Evolutionary conservation across 177 flowering plant genomes (phyloP), one percentile per base, ranked within the genome.

Genomic region (Vitis hybrid): DNA sequence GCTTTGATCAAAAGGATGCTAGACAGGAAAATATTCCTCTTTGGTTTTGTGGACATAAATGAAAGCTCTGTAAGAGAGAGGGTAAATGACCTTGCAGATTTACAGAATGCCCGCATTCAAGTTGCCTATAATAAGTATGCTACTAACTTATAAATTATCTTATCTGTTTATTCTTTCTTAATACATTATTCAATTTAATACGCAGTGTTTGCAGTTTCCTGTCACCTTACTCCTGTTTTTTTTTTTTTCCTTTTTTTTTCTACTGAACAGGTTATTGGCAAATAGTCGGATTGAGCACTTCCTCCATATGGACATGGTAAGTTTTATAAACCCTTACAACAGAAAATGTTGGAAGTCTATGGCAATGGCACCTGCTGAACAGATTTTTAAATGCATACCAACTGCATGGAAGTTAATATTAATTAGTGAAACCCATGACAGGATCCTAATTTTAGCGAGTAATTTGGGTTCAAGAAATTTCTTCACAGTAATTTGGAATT

Each of bases 301-400:
- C 77, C 78, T 94, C 60, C 90, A 86, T 71, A 81, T 94, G 92
- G 92, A 94, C 82, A 57, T 92, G 88, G 96, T 92, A 81, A 77
- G 84, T 74, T 11, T 51, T 19, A 66, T 55, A 30, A 56, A 9
- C n/a, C 55, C 27, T 69, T 7, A 14, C 8, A 8, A 24, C 17
- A 14, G 11, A 51, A 6, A 24, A 40, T 40, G 46, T 40, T 40
- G 46, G 46, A 40, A 40, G 7, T 5, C 46, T 40, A 40, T 40
- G 46, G 46, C 6, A 40, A 40, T 40, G 46, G 46, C 6, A 40
- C 46, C 46, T 5, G 0, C 8, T 40, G 46, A 40, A 40, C 6
- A 40, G 46, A 40, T 40, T 40, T 40, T 40, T 40, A 40, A 40
- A 40, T 40, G 46, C 46, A 5, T 40, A 5, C 46, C 46, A 40